These are phyloP conservation scores for Komagataea norvegica DNA, from an alignment of 1,139 yeast genomes.

Conservation along the genomic window DNA sequence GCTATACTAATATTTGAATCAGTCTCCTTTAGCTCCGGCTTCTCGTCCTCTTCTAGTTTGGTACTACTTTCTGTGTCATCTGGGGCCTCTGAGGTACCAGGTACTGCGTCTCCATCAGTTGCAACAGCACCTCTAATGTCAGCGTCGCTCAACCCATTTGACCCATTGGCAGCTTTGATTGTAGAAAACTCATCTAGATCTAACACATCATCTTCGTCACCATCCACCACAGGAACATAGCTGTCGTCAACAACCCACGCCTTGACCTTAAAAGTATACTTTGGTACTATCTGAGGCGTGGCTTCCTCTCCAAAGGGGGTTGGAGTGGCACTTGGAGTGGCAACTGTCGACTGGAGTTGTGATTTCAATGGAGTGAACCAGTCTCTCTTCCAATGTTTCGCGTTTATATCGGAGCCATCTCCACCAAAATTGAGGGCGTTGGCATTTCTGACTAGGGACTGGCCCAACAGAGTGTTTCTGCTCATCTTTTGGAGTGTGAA, in stretches of 20 bases:
- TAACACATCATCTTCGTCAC: constrained; percentile 37
- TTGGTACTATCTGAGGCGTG: constrained; percentile 23
- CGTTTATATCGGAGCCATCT: constrained; percentile 18
- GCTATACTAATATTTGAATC: too few species aligned
- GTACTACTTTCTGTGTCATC: constrained; percentile 8
- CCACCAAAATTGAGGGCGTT: constrained; percentile 21
- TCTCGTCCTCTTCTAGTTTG: neutral
- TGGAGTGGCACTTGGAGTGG: constrained; percentile 30
- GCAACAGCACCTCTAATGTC: constrained; percentile 67
- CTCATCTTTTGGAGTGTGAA: constrained; percentile 1
- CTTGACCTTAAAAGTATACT: constrained; percentile 35
- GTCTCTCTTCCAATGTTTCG: constrained; percentile 34
- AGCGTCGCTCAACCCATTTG: constrained; percentile 43
- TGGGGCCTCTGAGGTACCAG: constrained; percentile 37
- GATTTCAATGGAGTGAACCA: constrained; percentile 32
- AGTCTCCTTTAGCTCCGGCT: neutral
- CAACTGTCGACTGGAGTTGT: constrained; percentile 17
- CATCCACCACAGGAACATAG: constrained; percentile 29
- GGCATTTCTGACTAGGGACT: constrained; percentile 32
- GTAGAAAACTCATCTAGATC: constrained; percentile 28
- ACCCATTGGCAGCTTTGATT: constrained; percentile 9
- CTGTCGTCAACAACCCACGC: constrained; percentile 39
- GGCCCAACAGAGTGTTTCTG: constrained; percentile 29
- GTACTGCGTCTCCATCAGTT: constrained; percentile 41
- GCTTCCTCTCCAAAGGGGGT: constrained; percentile 26